phyloP scores from a whole-genome alignment of 2,329 filamentous ascomycete species.

The Hymenoscyphus linearis region DNA sequence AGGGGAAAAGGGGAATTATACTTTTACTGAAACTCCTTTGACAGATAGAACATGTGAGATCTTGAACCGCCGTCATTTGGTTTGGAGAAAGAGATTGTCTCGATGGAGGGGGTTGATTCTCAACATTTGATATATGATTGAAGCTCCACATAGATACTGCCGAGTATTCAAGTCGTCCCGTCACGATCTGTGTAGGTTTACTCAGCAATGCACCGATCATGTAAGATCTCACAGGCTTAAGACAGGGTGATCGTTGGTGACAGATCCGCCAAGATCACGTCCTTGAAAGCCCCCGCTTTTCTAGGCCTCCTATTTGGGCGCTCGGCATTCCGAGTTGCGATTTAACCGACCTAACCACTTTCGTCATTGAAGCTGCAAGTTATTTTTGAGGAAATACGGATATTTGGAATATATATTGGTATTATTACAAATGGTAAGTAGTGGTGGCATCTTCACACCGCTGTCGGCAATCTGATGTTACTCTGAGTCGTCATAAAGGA shows the following conservation, averaged over 20 bases:
- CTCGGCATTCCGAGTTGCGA: constrained; percentile 8
- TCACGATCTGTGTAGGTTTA: neutral
- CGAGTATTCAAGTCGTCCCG: neutral
- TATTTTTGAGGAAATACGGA: neutral
- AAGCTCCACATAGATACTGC: neutral
- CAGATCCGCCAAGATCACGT: neutral
- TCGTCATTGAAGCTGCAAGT: neutral
- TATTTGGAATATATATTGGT: neutral
- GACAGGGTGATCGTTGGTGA: neutral
- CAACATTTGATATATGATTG: neutral
- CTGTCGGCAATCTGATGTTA: neutral
- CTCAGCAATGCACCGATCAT: too few species aligned
- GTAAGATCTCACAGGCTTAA: too few species aligned
- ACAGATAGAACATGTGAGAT: constrained; percentile 9
- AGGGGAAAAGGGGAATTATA: neutral
- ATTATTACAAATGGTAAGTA: neutral
- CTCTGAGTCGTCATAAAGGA: neutral
- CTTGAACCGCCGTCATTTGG: neutral
- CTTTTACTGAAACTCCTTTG: constrained; percentile 14
- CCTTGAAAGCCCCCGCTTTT: neutral
- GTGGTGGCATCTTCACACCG: neutral
- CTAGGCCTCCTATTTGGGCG: neutral
- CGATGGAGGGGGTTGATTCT: neutral
- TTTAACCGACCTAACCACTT: neutral
- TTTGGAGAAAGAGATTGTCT: neutral